Base-by-base conservation (phyloP, 176 grass and related monocot genomes). In the maize (Zea mays) region DNA sequence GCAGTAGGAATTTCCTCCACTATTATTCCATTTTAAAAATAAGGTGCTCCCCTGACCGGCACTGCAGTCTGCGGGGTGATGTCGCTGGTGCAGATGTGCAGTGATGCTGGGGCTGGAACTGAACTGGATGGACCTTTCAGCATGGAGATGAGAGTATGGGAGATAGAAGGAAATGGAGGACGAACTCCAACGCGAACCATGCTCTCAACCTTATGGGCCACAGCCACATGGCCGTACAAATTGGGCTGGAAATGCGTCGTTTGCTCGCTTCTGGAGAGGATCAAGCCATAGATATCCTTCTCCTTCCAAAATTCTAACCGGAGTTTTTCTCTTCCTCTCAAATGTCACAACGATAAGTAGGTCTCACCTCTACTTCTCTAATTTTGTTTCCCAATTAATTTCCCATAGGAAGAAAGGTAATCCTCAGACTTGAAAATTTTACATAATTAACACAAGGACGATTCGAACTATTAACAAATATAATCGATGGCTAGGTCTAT, bases 301-400 rank as follows among this genome's bases (percentile, higher is more conserved):
- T 47, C 10, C 35, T 13, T 50, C 12, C 45, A 16, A 35, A 27
- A 33, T 35, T 15, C 5, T 71, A 69, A 35, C 6, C 6, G 0
- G 20, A 50, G 68, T 33, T 71, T 27, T 49, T 71, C 44, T 35
- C 45, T 71, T 34, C 67, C 20, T 71, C 67, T 34, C 67, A 35
- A 49, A 49, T 71, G 6, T 71, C 68, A 50, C 13, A 8, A 35
- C 35, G 21, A 10, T 16, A 49, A 35, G 21, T 13, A 34, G 5
- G 67, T 49, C 20, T 13, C 10, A 9, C 27, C 47, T 50, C 21
- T 35, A 50, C 19, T 16, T 70, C 12, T 70, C 20, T 35, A 70
- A 49, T 27, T 70, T 50, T 50, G 45, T 35, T 71, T 71, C 68
- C 46, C 21, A 71, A 15, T 50, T 34, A 71, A 49, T 27, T 34